A percentile compares a stretch with the other conserved stretches of the same genome.
Conservation (phyloP, 208 protist genomes). For the Strigomonas culicis region DNA sequence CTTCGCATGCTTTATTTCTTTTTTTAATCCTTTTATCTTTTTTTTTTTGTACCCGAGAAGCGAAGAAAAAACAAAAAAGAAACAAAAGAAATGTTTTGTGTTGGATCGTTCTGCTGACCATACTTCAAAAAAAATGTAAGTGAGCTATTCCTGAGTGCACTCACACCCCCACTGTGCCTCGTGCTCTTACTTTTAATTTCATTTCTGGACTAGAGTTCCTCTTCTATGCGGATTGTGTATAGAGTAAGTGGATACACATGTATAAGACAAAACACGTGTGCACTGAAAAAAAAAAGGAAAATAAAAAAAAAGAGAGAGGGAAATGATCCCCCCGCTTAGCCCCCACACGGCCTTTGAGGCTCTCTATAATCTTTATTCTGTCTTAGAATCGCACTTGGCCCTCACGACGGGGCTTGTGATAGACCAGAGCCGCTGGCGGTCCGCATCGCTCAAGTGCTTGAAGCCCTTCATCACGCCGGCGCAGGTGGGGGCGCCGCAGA, state of each 20-base stretch:
- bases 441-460: constrained; percentile 45
- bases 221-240: no score
- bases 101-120: no score
- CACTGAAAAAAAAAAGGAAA: constrained; percentile 16
- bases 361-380: neutral
- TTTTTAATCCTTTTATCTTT: no score
- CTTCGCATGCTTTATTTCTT: no score
- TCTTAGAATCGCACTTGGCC: constrained; percentile 17
- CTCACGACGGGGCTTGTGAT: constrained; percentile 65
- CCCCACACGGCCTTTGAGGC: neutral
- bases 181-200: no score
- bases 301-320: constrained; percentile 7
- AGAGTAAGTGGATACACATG: neutral
- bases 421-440: constrained; percentile 73
- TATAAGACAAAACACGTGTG: neutral
- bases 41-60: no score
- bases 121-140: no score
- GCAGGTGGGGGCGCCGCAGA: constrained; percentile 68
- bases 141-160: no score
- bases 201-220: neutral
- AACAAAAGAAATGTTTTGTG: no score
- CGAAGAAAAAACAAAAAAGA: no score
- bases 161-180: no score
- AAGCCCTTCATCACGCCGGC: constrained; percentile 63
- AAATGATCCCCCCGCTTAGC: no score